Evolutionary conservation across 1,284 basidiomycete species (phyloP).

Genomic region (Papiliotrema laurentii): DNA sequence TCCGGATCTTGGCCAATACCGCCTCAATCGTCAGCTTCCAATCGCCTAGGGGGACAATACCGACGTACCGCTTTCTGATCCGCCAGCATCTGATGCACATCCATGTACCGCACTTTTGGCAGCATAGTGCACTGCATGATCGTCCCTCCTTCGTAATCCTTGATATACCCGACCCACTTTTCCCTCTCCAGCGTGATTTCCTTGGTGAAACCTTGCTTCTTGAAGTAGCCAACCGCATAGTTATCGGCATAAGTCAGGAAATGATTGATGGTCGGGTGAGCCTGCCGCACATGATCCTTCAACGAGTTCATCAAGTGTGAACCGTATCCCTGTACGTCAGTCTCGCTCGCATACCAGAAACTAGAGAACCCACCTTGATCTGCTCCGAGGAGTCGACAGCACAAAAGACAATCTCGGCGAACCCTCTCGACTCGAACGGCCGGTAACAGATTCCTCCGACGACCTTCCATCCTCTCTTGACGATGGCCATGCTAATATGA

Average conservation of each 20-base stretch:
- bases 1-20: slow-evolving; percentile 80
- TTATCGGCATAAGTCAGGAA: slow-evolving; percentile 99
- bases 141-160: slow-evolving; percentile 99
- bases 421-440: slow-evolving; percentile 89
- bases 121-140: slow-evolving; percentile 99
- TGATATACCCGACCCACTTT: slow-evolving; percentile 98
- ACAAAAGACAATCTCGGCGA: slow-evolving; percentile 99
- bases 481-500: slow-evolving; percentile 87
- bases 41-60: not conserved
- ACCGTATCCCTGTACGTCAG: slow-evolving; percentile 74
- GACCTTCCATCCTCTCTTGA: slow-evolving; percentile 91
- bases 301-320: slow-evolving; percentile 99
- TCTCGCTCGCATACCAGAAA: not conserved
- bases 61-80: slow-evolving; percentile 68
- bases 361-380: slow-evolving; percentile 68
- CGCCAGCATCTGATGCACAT: slow-evolving; percentile 71
- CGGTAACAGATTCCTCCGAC: slow-evolving; percentile 98
- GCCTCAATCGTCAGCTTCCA: slow-evolving; percentile 50
- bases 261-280: slow-evolving; percentile 77
- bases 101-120: slow-evolving; percentile 81
- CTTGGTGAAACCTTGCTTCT: slow-evolving; percentile 98
- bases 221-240: slow-evolving; percentile 98
- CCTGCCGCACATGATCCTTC: slow-evolving; percentile 83
- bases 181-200: slow-evolving; percentile 88
- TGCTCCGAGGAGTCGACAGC: slow-evolving; percentile 95